phyloP scores from a whole-genome alignment of 306 rosid genomes.

The barrel medic (Medicago truncatula) region DNA sequence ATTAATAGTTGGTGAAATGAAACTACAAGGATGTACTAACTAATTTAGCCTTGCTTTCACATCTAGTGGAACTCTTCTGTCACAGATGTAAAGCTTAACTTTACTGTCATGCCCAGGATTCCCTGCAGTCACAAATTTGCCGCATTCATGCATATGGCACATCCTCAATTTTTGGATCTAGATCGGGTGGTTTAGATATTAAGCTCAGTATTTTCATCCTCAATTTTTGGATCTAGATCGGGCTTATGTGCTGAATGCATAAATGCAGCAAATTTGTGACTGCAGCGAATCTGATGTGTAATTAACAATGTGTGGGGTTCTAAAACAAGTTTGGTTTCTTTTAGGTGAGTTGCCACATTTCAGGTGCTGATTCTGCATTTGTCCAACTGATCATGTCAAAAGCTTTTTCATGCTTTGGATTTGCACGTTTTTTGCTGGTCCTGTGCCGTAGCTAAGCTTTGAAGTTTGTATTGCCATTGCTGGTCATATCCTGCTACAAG shows the following conservation, averaged over 20 bases:
- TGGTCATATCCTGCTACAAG: constrained; percentile 35
- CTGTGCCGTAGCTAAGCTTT: constrained; percentile 38
- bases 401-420: constrained; percentile 11
- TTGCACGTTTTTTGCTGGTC: constrained; percentile 34
- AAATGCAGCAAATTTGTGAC: too few relatives aligned
- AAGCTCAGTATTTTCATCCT: too few relatives aligned
- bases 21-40: background rate
- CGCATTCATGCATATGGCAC: too few relatives aligned
- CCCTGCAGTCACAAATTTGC: too few relatives aligned
- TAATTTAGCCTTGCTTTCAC: background rate
- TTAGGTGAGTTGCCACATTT: constrained; percentile 27
- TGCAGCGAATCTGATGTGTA: background rate
- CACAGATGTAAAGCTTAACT: background rate
- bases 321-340: constrained; percentile 22
- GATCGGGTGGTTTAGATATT: too few relatives aligned
- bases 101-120: too few relatives aligned
- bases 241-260: too few relatives aligned
- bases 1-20: background rate
- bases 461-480: constrained; percentile 38
- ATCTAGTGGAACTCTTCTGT: constrained; percentile 23
- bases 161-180: too few relatives aligned
- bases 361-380: constrained; percentile 40
- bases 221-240: too few relatives aligned
- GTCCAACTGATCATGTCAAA: constrained; percentile 26
- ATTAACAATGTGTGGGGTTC: constrained; percentile 11